A percentile compares a stretch with the other conserved stretches of the same genome.
Evolutionary conservation across 345 rosid species (phyloP).

Genomic region (Anacardium occidentale): DNA sequence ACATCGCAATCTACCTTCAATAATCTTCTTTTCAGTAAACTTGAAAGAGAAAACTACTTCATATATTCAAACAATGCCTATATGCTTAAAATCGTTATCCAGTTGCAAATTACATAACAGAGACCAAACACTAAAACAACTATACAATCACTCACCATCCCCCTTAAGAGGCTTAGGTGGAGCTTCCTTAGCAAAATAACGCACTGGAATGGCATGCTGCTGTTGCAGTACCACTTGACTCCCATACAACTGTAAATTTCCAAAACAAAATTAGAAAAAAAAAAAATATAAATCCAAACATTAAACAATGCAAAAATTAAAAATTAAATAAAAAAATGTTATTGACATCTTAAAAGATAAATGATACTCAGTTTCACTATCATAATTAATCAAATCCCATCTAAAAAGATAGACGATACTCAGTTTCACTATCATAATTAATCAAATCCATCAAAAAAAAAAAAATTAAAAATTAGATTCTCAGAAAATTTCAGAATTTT

Average conservation of each 20-base stretch:
- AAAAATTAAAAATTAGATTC: background rate
- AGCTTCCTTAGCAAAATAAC: conserved; percentile 74
- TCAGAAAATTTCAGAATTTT: too few species aligned
- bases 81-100: background rate
- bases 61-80: background rate
- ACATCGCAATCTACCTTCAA: background rate
- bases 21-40: background rate
- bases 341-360: background rate
- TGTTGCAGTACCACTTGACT: conserved; percentile 44
- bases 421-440: background rate
- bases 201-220: conserved; percentile 54
- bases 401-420: background rate
- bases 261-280: background rate
- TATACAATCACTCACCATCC: conserved; percentile 59
- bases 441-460: background rate
- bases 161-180: conserved; percentile 69
- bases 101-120: background rate
- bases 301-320: background rate
- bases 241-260: conserved; percentile 54
- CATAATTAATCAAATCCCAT: background rate
- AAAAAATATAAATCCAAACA: background rate
- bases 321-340: background rate
- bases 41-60: background rate
- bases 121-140: background rate
- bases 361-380: background rate